phyloP scores from a whole-genome alignment of 257 asterid species.

The Hygrophila difformis region DNA sequence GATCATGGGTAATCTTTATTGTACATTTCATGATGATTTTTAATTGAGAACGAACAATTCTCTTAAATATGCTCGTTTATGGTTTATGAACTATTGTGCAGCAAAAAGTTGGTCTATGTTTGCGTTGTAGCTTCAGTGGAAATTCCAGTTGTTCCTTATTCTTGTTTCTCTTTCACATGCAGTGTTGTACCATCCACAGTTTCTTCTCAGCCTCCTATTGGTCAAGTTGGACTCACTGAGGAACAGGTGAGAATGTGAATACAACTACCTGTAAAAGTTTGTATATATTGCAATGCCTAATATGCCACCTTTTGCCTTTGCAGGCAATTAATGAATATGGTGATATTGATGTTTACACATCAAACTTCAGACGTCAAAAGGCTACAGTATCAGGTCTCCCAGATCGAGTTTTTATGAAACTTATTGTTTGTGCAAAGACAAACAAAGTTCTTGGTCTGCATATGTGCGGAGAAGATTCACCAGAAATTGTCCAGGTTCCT shows the following conservation, averaged over 20 bases:
- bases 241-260: constrained; percentile 51
- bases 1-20: constrained; percentile 53
- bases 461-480: constrained; percentile 93
- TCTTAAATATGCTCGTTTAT: neutral
- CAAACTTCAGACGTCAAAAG: constrained; percentile 84
- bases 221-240: constrained; percentile 89
- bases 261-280: constrained; percentile 11
- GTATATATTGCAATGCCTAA: constrained; percentile 14
- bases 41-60: neutral
- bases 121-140: neutral
- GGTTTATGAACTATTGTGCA: neutral
- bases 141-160: constrained; percentile 11
- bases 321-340: constrained; percentile 72
- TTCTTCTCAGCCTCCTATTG: constrained; percentile 95
- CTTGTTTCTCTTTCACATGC: constrained; percentile 21
- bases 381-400: constrained; percentile 98
- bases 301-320: constrained; percentile 13
- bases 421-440: constrained; percentile 74
- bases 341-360: constrained; percentile 69
- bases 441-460: constrained; percentile 80
- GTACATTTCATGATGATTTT: constrained; percentile 7
- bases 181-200: constrained; percentile 90
- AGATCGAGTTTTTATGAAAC: constrained; percentile 84
- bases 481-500: constrained; percentile 84
- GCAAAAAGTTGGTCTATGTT: constrained; percentile 2